Conservation (phyloP, 768 basidiomycete species). For the Cyclocybe cylindracea region DNA sequence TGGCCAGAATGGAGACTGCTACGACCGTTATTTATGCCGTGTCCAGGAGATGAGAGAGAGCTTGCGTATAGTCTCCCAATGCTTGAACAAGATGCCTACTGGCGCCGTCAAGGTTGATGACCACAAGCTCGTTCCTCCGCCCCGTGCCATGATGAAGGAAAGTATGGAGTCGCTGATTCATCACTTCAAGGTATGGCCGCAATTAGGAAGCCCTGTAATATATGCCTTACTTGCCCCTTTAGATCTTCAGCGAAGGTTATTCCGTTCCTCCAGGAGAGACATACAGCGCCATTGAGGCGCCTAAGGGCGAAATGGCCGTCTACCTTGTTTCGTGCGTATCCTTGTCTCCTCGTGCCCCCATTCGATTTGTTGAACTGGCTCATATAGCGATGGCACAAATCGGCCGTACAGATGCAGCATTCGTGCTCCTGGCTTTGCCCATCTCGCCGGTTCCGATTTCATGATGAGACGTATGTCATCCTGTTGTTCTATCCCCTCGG, state of each 20-base stretch:
- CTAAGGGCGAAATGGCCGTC: conserved; percentile 98
- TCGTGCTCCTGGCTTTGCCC: conserved; percentile 94
- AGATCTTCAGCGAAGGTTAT: conserved; percentile 97
- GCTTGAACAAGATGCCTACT: conserved; percentile 94
- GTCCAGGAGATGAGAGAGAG: conserved; percentile 98
- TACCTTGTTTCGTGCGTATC: conserved; percentile 88
- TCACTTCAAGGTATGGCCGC: conserved; percentile 81
- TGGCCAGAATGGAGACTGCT: conserved; percentile 96
- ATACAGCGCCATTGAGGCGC: conserved; percentile 96
- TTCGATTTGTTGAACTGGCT: background rate
- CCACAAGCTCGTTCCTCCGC: conserved; percentile 95
- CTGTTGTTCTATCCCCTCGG: conserved; percentile 3
- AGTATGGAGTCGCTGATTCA: conserved; percentile 98
- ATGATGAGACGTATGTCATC: conserved; percentile 87
- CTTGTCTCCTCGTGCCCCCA: background rate
- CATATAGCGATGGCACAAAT: conserved; percentile 83
- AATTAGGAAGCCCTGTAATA: background rate
- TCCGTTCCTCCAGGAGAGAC: conserved; percentile 96
- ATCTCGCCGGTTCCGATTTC: conserved; percentile 94
- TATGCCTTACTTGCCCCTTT: conserved; percentile 2
- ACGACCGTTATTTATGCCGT: conserved; percentile 95
- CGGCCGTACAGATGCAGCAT: conserved; percentile 97
- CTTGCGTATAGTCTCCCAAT: conserved; percentile 88
- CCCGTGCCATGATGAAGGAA: conserved; percentile 98
- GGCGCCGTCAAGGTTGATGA: conserved; percentile 95